Percentiles rank a stretch among this genome's conserved stretches.
Conservation (phyloP, 179 eudicot species). For the Pouteria campechiana region DNA sequence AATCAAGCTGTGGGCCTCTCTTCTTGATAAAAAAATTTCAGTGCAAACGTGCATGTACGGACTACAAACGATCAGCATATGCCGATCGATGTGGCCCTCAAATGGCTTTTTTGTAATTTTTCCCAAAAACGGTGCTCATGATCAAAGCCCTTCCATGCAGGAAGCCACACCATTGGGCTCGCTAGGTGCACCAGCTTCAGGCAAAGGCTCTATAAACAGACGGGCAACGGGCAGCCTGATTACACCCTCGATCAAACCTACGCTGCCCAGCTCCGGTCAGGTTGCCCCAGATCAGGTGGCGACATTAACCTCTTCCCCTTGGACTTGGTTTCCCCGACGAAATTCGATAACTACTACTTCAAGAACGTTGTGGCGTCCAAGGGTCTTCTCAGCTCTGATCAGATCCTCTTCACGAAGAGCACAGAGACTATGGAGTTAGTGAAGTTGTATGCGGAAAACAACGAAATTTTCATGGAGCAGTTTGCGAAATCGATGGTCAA, state of each 20-base stretch:
- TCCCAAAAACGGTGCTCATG: no score
- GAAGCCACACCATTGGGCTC: conserved; percentile 76
- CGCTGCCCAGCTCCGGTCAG: conserved; percentile 40
- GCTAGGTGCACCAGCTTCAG: conserved; percentile 80
- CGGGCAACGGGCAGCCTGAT: conserved; percentile 52
- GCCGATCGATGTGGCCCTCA: no score
- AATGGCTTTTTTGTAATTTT: no score
- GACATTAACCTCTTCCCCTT: conserved; percentile 62
- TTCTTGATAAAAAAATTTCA: no score
- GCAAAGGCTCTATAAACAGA: conserved; percentile 70
- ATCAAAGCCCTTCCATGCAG: no score
- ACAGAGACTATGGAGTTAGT: conserved; percentile 39
- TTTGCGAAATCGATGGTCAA: conserved; percentile 81
- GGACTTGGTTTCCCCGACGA: conserved; percentile 45
- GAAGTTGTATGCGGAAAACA: conserved; percentile 46
- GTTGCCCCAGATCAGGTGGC: conserved; percentile 72
- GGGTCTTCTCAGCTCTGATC: conserved; percentile 64
- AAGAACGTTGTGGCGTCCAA: conserved; percentile 45
- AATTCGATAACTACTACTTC: conserved; percentile 70
- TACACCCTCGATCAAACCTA: conserved; percentile 34
- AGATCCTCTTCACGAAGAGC: conserved; percentile 49
- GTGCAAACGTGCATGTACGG: no score
- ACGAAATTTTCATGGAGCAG: conserved; percentile 57
- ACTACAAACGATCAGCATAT: no score
- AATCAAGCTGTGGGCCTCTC: no score